Percentiles rank a stretch among this genome's conserved stretches.
Conservation (phyloP, 129 eudicot species). For the Logfia minima region DNA sequence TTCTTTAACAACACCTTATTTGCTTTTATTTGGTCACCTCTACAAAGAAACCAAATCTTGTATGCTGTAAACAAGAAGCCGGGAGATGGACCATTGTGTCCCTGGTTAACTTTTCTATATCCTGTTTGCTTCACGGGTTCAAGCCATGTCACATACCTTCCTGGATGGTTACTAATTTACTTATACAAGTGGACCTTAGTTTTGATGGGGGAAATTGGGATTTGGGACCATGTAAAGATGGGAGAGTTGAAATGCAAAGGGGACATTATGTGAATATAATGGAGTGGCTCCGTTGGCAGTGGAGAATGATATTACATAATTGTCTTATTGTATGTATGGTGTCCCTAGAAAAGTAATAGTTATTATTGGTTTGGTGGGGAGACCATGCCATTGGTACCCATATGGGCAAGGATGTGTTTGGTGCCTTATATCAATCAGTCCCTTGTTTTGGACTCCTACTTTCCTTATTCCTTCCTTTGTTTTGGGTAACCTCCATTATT, state of each 20-base stretch:
- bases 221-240: conserved; percentile 42
- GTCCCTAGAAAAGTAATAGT: conserved; percentile 32
- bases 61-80: background rate
- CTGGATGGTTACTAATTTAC: background rate
- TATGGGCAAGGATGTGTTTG: conserved; percentile 35
- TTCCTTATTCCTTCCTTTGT: conserved; percentile 36
- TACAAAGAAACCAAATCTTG: background rate
- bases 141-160: background rate
- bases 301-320: conserved; percentile 38
- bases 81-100: conserved; percentile 18
- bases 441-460: conserved; percentile 33
- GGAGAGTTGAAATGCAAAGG: conserved; percentile 10
- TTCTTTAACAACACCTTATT: background rate
- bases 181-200: conserved; percentile 27
- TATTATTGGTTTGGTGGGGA: conserved; percentile 50
- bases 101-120: background rate
- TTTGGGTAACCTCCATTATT: background rate
- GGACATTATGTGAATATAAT: conserved; percentile 19
- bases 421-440: conserved; percentile 14
- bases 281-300: conserved; percentile 30
- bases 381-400: conserved; percentile 46
- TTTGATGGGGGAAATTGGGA: conserved; percentile 23
- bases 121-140: background rate
- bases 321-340: conserved; percentile 33
- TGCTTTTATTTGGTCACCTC: background rate